Conservation (phyloP, 441 rosid genomes). For the Populus trichocarpa region DNA sequence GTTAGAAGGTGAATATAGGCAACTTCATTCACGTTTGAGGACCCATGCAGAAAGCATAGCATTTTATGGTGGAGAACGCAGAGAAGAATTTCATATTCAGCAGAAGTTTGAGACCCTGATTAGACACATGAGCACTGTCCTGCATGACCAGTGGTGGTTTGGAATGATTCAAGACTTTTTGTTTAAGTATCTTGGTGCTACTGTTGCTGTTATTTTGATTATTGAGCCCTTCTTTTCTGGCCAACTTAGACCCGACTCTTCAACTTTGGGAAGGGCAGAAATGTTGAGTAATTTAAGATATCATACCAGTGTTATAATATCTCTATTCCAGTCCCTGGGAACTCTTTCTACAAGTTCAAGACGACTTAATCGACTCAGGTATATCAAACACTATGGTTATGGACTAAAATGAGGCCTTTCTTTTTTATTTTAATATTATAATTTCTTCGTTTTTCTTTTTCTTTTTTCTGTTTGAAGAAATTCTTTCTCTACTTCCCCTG, state of each 20-base stretch:
- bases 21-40: slow-evolving; percentile 97
- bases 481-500: neutral
- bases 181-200: slow-evolving; percentile 97
- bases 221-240: slow-evolving; percentile 99
- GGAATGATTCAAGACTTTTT: slow-evolving; percentile 99
- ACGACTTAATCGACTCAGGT: slow-evolving; percentile 96
- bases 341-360: slow-evolving; percentile 96
- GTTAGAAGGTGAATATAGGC: slow-evolving; percentile 96
- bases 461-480: no score
- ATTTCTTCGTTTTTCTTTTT: neutral
- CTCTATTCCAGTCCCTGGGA: slow-evolving; percentile 94
- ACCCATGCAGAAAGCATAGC: slow-evolving; percentile 99
- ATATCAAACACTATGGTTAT: slow-evolving; percentile 19
- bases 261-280: slow-evolving; percentile 94
- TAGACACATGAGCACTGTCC: slow-evolving; percentile 72
- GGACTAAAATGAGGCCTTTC: neutral
- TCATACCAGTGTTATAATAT: slow-evolving; percentile 94
- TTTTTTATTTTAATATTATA: neutral
- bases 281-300: slow-evolving; percentile 99
- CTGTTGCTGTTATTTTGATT: slow-evolving; percentile 89
- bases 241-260: slow-evolving; percentile 79
- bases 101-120: slow-evolving; percentile 77
- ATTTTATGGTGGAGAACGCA: slow-evolving; percentile 91
- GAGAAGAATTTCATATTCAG: slow-evolving; percentile 94
- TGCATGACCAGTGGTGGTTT: slow-evolving; percentile 99